Base-by-base conservation (phyloP, 1,139 yeast species). In the Taiozyma onychis region DNA sequence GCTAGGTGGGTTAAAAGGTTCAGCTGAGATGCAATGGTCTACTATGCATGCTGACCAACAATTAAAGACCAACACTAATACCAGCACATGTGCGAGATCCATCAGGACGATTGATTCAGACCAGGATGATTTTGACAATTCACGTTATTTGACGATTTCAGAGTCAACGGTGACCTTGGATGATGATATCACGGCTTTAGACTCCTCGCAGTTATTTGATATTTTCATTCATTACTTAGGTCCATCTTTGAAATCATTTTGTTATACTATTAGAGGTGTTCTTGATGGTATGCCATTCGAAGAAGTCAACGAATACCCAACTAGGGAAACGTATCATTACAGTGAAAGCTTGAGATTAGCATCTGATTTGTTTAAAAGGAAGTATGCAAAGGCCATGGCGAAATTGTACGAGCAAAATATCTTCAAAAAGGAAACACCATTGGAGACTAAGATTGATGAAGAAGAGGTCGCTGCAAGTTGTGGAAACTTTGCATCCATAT, bases 401-500 rank as follows among this genome's bases (percentile, higher is more conserved):
- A 74, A 74, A 52, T 67, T 88, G 9, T 87, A 87, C 62, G 67
- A 72, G 8, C 88, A 83, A 57, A 78, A 76, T 3, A 69, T 80
- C 7, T 84, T 84, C 66, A 69, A 72, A 28, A 46, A 53, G 3
- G 47, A 50, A 4, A 45, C 52, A 1, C 49, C 58, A 6, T 54
- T 61, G 14, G 69, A 66, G 32, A 60, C 73, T 0, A 73, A 71
- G 43, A 78, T 87, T 1, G 85, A 83, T 53, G 85, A 84, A 57
- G 95, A 88, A 64, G 93, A 85, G 56, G 85, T 86, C 6, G 87
- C 93, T 1, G 96, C 96, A 0, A 80, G 88, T 50, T 87, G 95
- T 69, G 95, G 93, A 3, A 86, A 88, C 61, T 88, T 87, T 62
- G 76, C 90, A 0, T 78, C 83, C 39, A 74, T 86, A 37, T 63